These are phyloP conservation scores for Pestalotiopsis sp. DNA, from an alignment of 2,329 filamentous ascomycete genomes.

Conservation along the genomic window DNA sequence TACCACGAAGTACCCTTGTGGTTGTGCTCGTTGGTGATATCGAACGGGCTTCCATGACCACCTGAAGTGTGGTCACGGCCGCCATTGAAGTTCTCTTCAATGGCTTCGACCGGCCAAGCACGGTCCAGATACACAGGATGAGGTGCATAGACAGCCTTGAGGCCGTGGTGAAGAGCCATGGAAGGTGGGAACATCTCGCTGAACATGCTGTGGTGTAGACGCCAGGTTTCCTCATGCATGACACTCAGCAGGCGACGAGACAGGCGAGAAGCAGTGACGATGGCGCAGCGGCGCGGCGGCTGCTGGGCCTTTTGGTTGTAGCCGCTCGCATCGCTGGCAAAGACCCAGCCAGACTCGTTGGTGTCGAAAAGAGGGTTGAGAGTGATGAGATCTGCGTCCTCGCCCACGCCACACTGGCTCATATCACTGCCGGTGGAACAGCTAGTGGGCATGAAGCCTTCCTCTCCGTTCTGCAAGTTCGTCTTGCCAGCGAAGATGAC, in stretches of 20 bases:
- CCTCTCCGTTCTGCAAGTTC: slow-evolving; percentile 52
- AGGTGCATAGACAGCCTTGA: slow-evolving; percentile 79
- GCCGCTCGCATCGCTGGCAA: slow-evolving; percentile 70
- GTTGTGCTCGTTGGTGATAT: slow-evolving; percentile 75
- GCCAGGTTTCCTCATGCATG: slow-evolving; percentile 76
- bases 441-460: slow-evolving; percentile 55
- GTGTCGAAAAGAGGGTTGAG: slow-evolving; percentile 78
- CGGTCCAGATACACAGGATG: slow-evolving; percentile 82
- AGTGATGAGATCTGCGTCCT: slow-evolving; percentile 76
- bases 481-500: slow-evolving; percentile 51
- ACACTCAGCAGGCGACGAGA: slow-evolving; percentile 66
- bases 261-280: slow-evolving; percentile 72
- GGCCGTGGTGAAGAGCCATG: slow-evolving; percentile 72
- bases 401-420: slow-evolving; percentile 65
- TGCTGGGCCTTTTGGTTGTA: slow-evolving; percentile 57
- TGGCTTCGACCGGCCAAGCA: slow-evolving; percentile 69
- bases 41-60: slow-evolving; percentile 68
- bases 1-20: slow-evolving; percentile 85
- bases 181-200: slow-evolving; percentile 78
- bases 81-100: slow-evolving; percentile 79
- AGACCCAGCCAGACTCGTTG: slow-evolving; percentile 72
- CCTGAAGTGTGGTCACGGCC: slow-evolving; percentile 68
- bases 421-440: slow-evolving; percentile 56
- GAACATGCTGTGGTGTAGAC: slow-evolving; percentile 72
- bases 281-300: slow-evolving; percentile 70